Evolutionary conservation across 1,139 yeast species (phyloP).

Genomic region (Komagataea norvegica): DNA sequence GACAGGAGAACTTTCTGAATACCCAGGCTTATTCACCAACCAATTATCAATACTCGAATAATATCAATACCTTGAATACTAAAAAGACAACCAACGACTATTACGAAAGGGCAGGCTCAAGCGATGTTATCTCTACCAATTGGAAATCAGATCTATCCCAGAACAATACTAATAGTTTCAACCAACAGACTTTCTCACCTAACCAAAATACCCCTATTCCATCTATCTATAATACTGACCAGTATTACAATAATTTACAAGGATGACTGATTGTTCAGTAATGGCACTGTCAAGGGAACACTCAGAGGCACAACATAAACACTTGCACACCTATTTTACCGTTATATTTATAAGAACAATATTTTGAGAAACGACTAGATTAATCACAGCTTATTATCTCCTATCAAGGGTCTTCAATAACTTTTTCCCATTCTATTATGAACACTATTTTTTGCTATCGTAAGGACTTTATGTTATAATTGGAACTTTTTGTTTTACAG

Average conservation of each 20-base stretch:
- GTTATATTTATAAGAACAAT: conserved; percentile 1
- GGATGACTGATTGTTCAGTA: not conserved
- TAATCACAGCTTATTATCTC: not conserved
- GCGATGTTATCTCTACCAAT: no score
- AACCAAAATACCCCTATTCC: not conserved
- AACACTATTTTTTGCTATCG: conserved; percentile 4
- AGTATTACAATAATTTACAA: conserved; percentile 3
- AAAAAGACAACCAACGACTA: no score
- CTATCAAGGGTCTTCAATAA: not conserved
- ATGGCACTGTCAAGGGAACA: not conserved
- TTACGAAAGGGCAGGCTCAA: no score
- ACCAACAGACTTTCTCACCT: conserved; percentile 1
- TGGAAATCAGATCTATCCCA: not conserved
- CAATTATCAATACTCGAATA: no score
- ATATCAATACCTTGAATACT: no score
- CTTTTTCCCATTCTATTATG: not conserved
- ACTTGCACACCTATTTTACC: not conserved
- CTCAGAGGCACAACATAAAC: no score
- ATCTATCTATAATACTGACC: conserved; percentile 1
- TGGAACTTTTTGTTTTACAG: conserved; percentile 1
- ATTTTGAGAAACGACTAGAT: no score
- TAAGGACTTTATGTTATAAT: conserved; percentile 3
- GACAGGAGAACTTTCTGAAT: no score
- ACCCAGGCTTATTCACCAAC: no score
- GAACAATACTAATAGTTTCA: not conserved